A percentile compares a stretch with the other conserved stretches of the same genome.
These are phyloP conservation scores for Monosporascus sp. DNA, from an alignment of 2,329 filamentous ascomycete genomes.

Conservation along the genomic window DNA sequence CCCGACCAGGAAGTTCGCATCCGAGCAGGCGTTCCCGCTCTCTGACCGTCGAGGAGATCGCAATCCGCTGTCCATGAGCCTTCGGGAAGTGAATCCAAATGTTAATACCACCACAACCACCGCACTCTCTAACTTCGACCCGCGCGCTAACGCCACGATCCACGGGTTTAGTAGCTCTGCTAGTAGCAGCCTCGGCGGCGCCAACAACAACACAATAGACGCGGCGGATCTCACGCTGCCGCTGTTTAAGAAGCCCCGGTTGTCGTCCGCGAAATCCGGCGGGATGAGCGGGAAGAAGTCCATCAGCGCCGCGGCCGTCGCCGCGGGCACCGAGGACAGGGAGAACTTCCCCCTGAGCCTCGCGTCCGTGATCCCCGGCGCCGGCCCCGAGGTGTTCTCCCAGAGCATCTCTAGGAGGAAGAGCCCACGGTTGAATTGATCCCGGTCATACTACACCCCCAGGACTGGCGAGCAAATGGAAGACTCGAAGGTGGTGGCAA, in stretches of 20 bases:
- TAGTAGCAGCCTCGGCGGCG: slow-evolving; percentile 10
- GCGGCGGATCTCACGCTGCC: slow-evolving; percentile 36
- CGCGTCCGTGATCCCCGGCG: slow-evolving; percentile 20
- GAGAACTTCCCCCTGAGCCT: slow-evolving; percentile 44
- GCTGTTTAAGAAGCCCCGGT: slow-evolving; percentile 41
- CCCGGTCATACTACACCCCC: background rate
- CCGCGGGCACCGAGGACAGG: slow-evolving; percentile 35
- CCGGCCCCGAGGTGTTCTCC: slow-evolving; percentile 33
- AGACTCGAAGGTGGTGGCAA: no score
- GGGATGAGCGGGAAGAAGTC: slow-evolving; percentile 22
- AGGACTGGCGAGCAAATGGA: background rate
- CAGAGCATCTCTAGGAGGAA: slow-evolving; percentile 47
- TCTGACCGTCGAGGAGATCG: slow-evolving; percentile 11
- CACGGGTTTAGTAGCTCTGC: slow-evolving; percentile 19
- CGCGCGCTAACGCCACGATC: slow-evolving; percentile 36
- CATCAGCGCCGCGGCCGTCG: slow-evolving; percentile 21
- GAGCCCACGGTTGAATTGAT: slow-evolving; percentile 44
- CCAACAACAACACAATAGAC: slow-evolving; percentile 7
- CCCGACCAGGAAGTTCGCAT: slow-evolving; percentile 17
- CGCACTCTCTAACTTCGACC: slow-evolving; percentile 33
- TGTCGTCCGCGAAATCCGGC: slow-evolving; percentile 27
- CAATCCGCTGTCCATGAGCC: slow-evolving; percentile 37
- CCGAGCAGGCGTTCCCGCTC: slow-evolving; percentile 12
- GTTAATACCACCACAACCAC: slow-evolving; percentile 35
- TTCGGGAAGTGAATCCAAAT: slow-evolving; percentile 54